Conservation (phyloP, 179 eudicot species). For the Pouteria campechiana region DNA sequence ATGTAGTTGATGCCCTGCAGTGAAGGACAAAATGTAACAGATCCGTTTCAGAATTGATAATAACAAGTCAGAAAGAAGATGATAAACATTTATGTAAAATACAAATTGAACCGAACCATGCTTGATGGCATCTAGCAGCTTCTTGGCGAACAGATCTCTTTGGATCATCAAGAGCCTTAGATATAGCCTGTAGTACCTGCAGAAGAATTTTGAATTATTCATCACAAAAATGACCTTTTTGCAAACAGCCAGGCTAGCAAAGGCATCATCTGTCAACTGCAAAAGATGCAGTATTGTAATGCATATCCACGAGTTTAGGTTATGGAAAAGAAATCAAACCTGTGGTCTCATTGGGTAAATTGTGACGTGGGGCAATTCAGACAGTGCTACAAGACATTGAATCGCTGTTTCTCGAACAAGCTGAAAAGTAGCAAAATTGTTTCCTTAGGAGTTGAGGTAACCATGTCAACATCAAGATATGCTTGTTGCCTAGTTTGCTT, state of each 20-base stretch:
- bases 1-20: conserved; percentile 50
- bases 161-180: conserved; percentile 83
- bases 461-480: neutral
- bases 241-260: neutral
- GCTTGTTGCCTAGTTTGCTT: too few relatives aligned
- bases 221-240: neutral
- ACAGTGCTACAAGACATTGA: conserved; percentile 84
- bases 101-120: conserved; percentile 70
- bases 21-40: neutral
- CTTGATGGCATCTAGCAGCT: conserved; percentile 86
- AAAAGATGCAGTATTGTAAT: too few relatives aligned
- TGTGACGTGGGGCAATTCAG: conserved; percentile 59
- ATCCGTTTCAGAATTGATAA: neutral
- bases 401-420: conserved; percentile 82
- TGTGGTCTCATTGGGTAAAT: conserved; percentile 78
- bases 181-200: conserved; percentile 58
- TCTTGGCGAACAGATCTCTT: conserved; percentile 82
- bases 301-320: too few relatives aligned
- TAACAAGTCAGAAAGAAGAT: neutral
- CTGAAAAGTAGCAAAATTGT: too few relatives aligned
- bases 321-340: conserved; percentile 20
- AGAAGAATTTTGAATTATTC: too few relatives aligned
- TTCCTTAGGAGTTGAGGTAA: neutral
- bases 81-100: neutral
- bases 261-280: neutral